These are phyloP conservation scores for Lenwebbia sp. DNA, from an alignment of 345 rosid genomes.

Conservation along the genomic window DNA sequence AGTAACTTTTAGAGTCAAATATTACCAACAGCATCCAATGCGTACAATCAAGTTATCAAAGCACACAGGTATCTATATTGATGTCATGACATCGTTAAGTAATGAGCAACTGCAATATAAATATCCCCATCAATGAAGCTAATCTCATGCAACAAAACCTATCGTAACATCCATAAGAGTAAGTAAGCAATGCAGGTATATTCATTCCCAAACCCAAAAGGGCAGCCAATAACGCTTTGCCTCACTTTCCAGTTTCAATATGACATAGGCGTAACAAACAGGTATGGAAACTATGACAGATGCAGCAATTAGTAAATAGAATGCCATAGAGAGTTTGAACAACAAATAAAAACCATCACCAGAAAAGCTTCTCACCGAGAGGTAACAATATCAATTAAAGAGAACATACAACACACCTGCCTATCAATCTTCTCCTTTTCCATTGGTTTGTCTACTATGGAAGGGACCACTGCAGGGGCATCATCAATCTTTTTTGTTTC, in stretches of 20 bases:
- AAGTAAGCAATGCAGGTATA: background rate
- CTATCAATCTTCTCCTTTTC: slow-evolving; percentile 64
- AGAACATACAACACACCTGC: slow-evolving; percentile 37
- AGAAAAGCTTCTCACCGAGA: background rate
- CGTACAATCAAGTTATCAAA: background rate
- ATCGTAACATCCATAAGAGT: background rate
- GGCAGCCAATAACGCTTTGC: background rate
- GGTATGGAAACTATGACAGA: background rate
- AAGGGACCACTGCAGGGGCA: slow-evolving; percentile 21
- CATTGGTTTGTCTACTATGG: slow-evolving; percentile 14
- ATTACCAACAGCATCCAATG: background rate
- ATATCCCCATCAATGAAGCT: background rate
- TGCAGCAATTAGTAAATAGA: background rate
- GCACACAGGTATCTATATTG: background rate
- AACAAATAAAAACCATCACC: background rate
- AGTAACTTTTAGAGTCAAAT: background rate
- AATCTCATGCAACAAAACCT: background rate
- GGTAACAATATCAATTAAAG: background rate
- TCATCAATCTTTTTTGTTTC: slow-evolving; percentile 11
- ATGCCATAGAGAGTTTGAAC: background rate
- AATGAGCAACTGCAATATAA: background rate
- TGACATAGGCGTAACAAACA: background rate
- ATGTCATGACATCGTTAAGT: background rate
- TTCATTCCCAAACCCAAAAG: background rate
- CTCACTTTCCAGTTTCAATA: background rate